Percentiles rank a stretch among this genome's conserved stretches.
These are phyloP conservation scores for Coemansia sp. DNA, from an alignment of 192 early-diverging fungal species.

Conservation along the genomic window DNA sequence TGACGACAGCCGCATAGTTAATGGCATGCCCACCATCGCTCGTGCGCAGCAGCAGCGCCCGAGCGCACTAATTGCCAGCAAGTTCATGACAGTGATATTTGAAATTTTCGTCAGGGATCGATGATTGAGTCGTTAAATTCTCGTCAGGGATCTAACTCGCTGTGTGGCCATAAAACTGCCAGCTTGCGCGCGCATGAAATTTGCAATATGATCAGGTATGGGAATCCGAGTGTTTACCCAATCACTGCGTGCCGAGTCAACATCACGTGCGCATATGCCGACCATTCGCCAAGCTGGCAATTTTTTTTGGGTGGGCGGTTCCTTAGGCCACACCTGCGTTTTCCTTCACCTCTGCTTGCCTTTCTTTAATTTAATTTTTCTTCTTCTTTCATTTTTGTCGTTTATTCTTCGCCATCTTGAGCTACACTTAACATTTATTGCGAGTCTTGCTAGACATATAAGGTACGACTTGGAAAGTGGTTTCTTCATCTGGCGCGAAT, in stretches of 20 bases:
- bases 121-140: too few species aligned
- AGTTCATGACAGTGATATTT: not conserved
- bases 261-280: conserved; percentile 11
- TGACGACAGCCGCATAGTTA: not conserved
- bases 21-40: not conserved
- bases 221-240: conserved; percentile 24
- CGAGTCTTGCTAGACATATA: conserved; percentile 11
- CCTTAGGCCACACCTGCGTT: not conserved
- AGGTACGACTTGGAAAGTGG: not conserved
- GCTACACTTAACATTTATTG: conserved; percentile 12
- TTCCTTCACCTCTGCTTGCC: not conserved
- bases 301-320: conserved; percentile 1
- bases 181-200: not conserved
- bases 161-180: not conserved
- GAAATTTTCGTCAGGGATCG: not conserved
- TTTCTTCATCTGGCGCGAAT: not conserved
- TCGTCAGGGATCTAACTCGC: not conserved
- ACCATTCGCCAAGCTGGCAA: conserved; percentile 2
- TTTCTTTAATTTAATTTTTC: conserved; percentile 21
- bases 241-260: conserved; percentile 43
- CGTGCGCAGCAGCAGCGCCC: not conserved
- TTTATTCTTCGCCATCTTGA: conserved; percentile 17
- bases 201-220: conserved; percentile 9
- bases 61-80: not conserved
- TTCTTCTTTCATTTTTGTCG: conserved; percentile 18